Evolutionary conservation across 495 filamentous ascomycete species (phyloP), one percentile per base, ranked within the genome.

Genomic region (Aspergillus affinis): DNA sequence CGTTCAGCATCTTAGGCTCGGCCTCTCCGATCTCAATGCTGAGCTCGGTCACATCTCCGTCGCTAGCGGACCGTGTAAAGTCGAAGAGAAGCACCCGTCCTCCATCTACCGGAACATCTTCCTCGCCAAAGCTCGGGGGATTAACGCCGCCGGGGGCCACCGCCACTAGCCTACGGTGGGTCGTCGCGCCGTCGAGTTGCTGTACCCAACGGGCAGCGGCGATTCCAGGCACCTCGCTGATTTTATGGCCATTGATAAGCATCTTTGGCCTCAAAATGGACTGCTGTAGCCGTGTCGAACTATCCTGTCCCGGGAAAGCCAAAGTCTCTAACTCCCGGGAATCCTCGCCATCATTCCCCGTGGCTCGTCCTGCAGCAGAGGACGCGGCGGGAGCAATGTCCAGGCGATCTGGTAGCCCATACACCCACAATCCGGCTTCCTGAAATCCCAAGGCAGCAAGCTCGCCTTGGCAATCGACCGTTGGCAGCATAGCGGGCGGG

Each of bases 21-120:
- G 79, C 80, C 49, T 86, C 85, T 4, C 91, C 91, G 56, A 94
- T 84, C 70, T 94, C 91, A 61, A 95, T 87, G 3, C 78, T 85
- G 23, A 89, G 65, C 61, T 88, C 82, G 3, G 68, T 70, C 18
- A 75, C 72, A 27, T 75, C 68, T 7, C 89, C 89, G 71, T 90
- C 75, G 4, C 58, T 70, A 13, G 79, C 60, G 9, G 81, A 74
- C 58, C 88, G 86, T 55, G 85, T 79, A 64, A 95, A 94, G 68
- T 94, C 91, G 51, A 93, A 74, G 8, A 95, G 71, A 12, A 86
- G 82, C n/a, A 95, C 75, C 62, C 91, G 82, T 19, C 91, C 91
- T 23, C 91, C 90, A 62, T 93, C 90, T n/a, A 93, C 82, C 57
- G 90, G 87, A 21, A 93, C 84, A 21, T 84, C 87, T 62, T 92